Evolutionary conservation across 2,329 filamentous ascomycete species (phyloP).

Genomic region (Annulohypoxylon truncatum): DNA sequence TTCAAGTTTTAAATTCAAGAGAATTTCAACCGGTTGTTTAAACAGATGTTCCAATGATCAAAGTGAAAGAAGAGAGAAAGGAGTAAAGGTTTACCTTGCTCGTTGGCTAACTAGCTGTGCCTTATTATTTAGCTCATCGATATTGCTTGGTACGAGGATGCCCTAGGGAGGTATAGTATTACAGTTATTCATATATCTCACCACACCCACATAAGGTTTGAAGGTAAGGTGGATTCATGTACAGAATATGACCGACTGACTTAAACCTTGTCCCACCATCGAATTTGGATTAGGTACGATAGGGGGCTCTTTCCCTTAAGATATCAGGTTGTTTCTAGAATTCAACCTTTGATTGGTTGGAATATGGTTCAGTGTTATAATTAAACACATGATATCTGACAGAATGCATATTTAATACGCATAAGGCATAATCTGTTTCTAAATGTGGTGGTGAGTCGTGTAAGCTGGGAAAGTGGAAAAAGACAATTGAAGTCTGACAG

Average conservation of each 20-base stretch:
- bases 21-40: slow-evolving; percentile 13
- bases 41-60: neutral
- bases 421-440: slow-evolving; percentile 3
- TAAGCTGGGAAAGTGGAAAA: slow-evolving; percentile 12
- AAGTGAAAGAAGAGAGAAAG: neutral
- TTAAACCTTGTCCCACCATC: slow-evolving; percentile 10
- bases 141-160: neutral
- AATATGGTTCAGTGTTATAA: slow-evolving; percentile 1
- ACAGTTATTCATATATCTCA: neutral
- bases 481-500: slow-evolving; percentile 3
- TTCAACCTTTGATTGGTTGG: slow-evolving; percentile 15
- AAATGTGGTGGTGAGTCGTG: neutral
- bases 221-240: neutral
- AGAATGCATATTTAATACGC: slow-evolving; percentile 2
- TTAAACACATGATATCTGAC: slow-evolving; percentile 6
- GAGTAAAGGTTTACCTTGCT: neutral
- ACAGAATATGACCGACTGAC: too few relatives aligned
- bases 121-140: neutral
- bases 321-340: neutral
- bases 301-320: neutral
- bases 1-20: slow-evolving; percentile 13
- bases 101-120: neutral
- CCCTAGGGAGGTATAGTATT: neutral
- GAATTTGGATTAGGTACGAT: neutral
- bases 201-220: neutral